Percentiles rank a stretch among this genome's conserved stretches.
Evolutionary conservation across 331 rosid species (phyloP).

Genomic region (Quercus tomentella): DNA sequence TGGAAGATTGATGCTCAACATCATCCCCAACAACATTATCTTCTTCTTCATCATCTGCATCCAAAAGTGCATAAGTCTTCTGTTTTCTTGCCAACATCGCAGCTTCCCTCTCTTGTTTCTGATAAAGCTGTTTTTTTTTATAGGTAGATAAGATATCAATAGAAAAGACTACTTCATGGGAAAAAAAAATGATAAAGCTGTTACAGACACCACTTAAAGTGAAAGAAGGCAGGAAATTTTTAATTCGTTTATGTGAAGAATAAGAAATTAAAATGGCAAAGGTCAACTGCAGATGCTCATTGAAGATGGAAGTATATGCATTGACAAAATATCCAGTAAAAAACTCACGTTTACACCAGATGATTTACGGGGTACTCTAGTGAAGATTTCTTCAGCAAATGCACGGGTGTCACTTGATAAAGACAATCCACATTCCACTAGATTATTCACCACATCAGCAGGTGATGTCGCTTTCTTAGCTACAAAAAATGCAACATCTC

Average conservation of each 20-base stretch:
- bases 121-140: conserved; percentile 50
- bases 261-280: conserved; percentile 4
- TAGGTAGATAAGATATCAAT: no score
- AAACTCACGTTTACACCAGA: conserved; percentile 57
- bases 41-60: conserved; percentile 60
- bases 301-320: background rate
- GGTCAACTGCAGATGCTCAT: background rate
- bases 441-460: conserved; percentile 54
- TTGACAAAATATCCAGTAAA: background rate
- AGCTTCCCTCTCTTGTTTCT: conserved; percentile 85
- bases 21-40: conserved; percentile 13
- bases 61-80: conserved; percentile 63
- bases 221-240: background rate
- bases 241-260: background rate
- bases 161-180: no score
- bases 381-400: conserved; percentile 68
- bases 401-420: conserved; percentile 48
- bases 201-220: conserved; percentile 19
- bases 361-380: conserved; percentile 61
- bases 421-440: conserved; percentile 53
- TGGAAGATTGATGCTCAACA: conserved; percentile 30
- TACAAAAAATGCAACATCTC: conserved; percentile 29
- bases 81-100: conserved; percentile 73
- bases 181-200: conserved; percentile 53
- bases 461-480: conserved; percentile 83